Percentiles rank a stretch among this genome's conserved stretches.
phyloP scores from a whole-genome alignment of 495 filamentous ascomycete genomes.

The Aspergillus carlsbadensis region DNA sequence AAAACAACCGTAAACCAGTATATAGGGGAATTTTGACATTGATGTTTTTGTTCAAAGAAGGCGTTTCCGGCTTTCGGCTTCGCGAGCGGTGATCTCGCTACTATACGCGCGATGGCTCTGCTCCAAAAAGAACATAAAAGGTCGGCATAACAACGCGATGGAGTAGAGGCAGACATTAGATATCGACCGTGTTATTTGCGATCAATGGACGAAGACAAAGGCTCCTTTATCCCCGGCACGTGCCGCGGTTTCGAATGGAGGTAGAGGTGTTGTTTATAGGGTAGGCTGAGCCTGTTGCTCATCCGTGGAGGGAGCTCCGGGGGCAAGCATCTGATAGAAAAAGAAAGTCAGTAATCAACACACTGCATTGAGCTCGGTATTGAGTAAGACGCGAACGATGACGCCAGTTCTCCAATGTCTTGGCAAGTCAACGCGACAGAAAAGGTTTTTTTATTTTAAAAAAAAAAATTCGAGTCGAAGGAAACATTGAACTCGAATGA shows the following conservation, averaged over 20 bases:
- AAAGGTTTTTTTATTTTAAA: conserved; percentile 13
- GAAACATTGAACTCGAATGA: not conserved
- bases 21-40: not conserved
- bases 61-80: not conserved
- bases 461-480: not conserved
- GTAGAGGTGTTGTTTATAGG: conserved; percentile 38
- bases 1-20: not conserved
- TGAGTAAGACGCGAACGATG: not conserved
- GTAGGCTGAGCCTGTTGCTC: conserved; percentile 39
- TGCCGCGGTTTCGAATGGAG: conserved; percentile 24
- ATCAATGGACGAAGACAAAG: conserved; percentile 1
- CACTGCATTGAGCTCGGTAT: not conserved
- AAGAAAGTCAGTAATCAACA: conserved; percentile 13
- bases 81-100: not conserved
- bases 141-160: no score
- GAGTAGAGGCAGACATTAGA: conserved; percentile 11
- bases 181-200: conserved; percentile 4
- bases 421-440: conserved; percentile 12
- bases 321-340: conserved; percentile 45
- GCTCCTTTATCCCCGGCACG: conserved; percentile 11
- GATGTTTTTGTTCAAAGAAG: not conserved
- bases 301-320: conserved; percentile 34
- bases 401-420: conserved; percentile 3
- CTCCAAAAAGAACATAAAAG: conserved; percentile 18
- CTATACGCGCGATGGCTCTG: not conserved